Base-by-base conservation (phyloP, 108 stramenopile genomes). In the Phaeodactylum tricornutum region DNA sequence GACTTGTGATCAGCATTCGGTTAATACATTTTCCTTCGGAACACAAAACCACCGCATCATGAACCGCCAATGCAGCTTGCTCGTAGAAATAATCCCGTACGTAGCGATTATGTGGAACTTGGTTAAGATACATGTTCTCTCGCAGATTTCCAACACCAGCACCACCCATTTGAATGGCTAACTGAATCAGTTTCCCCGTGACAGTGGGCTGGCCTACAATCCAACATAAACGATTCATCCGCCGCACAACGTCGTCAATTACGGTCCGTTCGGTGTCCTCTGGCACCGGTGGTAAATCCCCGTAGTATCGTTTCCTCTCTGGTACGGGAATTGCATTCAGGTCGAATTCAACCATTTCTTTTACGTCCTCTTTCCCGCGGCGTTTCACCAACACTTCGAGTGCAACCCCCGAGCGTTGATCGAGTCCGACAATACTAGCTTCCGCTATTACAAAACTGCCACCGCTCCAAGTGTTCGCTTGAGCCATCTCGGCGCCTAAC, bases 81-180 rank as follows among this genome's bases (percentile, higher is more conserved):
- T 79, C 67, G 43, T 88, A 88, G 55, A 88, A 88, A 38, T 88
- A 88, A 40, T 82, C 48, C 20, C 87, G 68, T 7, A 88, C 82
- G 57, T 68, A 88, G 17, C 82, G 69, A 70, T 88, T 84, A 61
- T 89, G 87, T 16, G 87, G 87, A 16, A 84, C 82, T 64, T 89
- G 87, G 49, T 89, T 89, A 11, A 84, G 59, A 53, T 74, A 89
- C 65, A 89, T 36, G 47, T 84, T 72, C 34, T 88, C 65, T 48
- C 63, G 67, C 41, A 79, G 34, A 3, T 59, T 57, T 37, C 57
- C 61, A 31, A 81, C 67, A 11, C 73, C 66, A 3, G 42, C 49
- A 19, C 81, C 81, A 30, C 69, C 78, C 29, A 89, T 37, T 47
- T 89, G 82, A n/a, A 84, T 69, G 1, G 75, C 82, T 38, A 89